These are phyloP conservation scores for Aspergillus sp. DNA, from an alignment of 2,329 filamentous ascomycete genomes.

Conservation along the genomic window DNA sequence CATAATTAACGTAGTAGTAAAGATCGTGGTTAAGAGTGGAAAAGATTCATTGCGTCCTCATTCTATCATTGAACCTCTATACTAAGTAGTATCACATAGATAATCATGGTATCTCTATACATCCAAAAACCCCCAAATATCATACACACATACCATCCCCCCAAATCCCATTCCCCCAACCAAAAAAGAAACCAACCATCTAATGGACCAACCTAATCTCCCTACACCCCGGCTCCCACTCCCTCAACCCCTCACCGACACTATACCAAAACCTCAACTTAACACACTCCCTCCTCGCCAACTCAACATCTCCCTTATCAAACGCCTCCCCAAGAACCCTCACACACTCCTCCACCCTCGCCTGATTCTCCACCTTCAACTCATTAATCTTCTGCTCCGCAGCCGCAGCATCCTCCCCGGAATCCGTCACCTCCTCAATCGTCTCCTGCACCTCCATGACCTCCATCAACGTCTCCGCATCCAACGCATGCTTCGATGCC, in stretches of 20 bases:
- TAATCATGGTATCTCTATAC: not conserved
- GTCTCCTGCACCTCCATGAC: constrained; percentile 78
- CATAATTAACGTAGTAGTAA: not conserved
- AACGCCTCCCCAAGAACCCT: constrained; percentile 66
- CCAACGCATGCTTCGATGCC: constrained; percentile 66
- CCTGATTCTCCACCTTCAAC: constrained; percentile 67
- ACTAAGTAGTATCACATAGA: not conserved
- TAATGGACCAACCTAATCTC: constrained; percentile 57
- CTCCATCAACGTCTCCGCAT: constrained; percentile 76
- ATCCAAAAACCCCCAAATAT: no score
- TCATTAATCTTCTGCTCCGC: constrained; percentile 64
- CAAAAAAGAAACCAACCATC: no score
- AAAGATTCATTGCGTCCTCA: no score
- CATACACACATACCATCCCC: not conserved
- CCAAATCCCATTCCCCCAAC: no score
- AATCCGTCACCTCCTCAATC: constrained; percentile 63
- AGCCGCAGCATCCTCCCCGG: constrained; percentile 41
- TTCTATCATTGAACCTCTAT: not conserved
- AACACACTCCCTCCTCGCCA: constrained; percentile 72
- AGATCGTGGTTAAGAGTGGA: not conserved
- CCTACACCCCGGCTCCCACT: constrained; percentile 78
- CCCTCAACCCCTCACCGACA: constrained; percentile 74
- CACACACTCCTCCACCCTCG: constrained; percentile 66
- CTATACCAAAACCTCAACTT: constrained; percentile 88
- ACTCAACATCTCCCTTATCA: constrained; percentile 63